phyloP scores from a whole-genome alignment of 1,139 yeast genomes.

The Pneumocystis wakefieldiae region DNA sequence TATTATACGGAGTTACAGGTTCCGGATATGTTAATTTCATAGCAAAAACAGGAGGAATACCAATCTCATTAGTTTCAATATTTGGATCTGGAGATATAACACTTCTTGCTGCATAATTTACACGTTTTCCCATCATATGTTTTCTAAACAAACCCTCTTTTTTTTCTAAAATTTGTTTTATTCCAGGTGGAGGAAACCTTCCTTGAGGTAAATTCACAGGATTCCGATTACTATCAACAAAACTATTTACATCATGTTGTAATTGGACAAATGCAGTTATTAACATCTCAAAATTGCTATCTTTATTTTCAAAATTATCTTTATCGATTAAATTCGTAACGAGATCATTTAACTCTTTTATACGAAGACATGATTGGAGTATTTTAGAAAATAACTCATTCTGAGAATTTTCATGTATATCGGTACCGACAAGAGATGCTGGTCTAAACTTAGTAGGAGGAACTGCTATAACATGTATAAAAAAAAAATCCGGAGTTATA shows the following conservation, averaged over 20 bases:
- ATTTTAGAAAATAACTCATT: conserved; percentile 74
- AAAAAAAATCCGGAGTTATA: conserved; percentile 75
- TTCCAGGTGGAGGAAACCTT: conserved; percentile 77
- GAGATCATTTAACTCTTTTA: conserved; percentile 78
- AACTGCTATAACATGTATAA: conserved; percentile 71
- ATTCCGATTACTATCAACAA: conserved; percentile 81
- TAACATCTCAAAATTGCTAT: conserved; percentile 30
- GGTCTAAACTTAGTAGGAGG: conserved; percentile 95
- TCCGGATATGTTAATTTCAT: conserved; percentile 91
- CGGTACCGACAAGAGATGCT: conserved; percentile 94
- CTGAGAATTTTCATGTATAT: conserved; percentile 85
- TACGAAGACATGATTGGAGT: conserved; percentile 61
- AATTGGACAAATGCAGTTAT: conserved; percentile 91
- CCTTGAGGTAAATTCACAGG: conserved; percentile 45
- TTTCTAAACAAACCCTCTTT: conserved; percentile 96
- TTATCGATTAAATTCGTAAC: conserved; percentile 14
- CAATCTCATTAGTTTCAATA: conserved; percentile 92
- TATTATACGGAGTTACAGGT: conserved; percentile 91
- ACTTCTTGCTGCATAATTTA: conserved; percentile 95
- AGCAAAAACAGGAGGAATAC: conserved; percentile 98
- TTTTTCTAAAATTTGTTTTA: conserved; percentile 94
- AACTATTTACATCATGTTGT: conserved; percentile 89
- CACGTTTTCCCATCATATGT: conserved; percentile 99
- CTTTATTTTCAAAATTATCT: conserved; percentile 22
- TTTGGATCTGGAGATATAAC: conserved; percentile 99